These are phyloP conservation scores for Prunus dulcis DNA, from an alignment of 306 rosid genomes.

Conservation along the genomic window DNA sequence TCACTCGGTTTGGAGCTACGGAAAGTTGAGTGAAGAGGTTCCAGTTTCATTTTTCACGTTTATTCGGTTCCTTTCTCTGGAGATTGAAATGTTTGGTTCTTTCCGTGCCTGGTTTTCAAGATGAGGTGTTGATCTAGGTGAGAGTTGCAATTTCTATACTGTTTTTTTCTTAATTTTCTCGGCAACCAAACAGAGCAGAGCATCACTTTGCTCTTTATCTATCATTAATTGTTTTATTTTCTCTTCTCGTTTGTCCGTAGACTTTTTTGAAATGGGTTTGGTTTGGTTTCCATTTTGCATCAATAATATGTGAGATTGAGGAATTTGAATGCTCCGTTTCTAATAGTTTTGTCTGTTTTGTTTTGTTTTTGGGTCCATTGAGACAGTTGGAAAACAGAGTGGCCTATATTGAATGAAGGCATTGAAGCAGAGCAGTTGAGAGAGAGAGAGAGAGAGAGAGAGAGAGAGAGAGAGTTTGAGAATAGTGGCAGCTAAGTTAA, in stretches of 20 bases:
- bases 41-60: background rate
- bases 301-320: too few relatives aligned
- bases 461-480: background rate
- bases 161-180: constrained; percentile 12
- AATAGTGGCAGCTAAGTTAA: background rate
- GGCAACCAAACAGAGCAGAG: constrained; percentile 31
- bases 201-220: background rate
- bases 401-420: background rate
- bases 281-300: background rate
- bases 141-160: constrained; percentile 1
- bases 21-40: background rate
- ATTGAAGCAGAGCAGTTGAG: background rate
- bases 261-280: background rate
- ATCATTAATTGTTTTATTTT: background rate
- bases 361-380: too few relatives aligned
- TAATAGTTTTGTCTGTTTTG: too few relatives aligned
- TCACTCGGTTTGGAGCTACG: background rate
- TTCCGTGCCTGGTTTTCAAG: background rate
- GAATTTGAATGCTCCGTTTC: too few relatives aligned
- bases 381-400: too few relatives aligned
- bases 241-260: background rate
- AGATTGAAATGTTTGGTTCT: background rate
- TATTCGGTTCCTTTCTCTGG: background rate
- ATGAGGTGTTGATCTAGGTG: constrained; percentile 13
- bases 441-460: too few relatives aligned